A percentile compares a stretch with the other conserved stretches of the same genome.
phyloP scores from a whole-genome alignment of 2,329 filamentous ascomycete species.

The Epichloe scottii region DNA sequence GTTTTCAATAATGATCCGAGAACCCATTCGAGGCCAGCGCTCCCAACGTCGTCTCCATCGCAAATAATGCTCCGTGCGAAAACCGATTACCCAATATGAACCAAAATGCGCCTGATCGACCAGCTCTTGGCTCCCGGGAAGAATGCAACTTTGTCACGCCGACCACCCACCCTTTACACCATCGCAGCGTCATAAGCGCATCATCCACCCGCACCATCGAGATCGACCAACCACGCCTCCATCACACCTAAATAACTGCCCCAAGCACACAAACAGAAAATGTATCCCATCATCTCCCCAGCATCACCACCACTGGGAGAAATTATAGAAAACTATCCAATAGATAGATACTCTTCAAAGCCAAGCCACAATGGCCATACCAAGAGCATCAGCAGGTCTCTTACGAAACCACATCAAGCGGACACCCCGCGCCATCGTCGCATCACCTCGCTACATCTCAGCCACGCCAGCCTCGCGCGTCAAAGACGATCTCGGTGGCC shows the following conservation, averaged over 20 bases:
- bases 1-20: not conserved
- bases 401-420: conserved; percentile 5
- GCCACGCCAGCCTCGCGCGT: not conserved
- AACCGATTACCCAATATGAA: too few relatives aligned
- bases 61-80: too few relatives aligned
- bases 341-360: too few relatives aligned
- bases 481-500: conserved; percentile 19
- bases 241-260: not conserved
- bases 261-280: not conserved
- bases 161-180: not conserved
- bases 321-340: too few relatives aligned
- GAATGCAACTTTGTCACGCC: not conserved
- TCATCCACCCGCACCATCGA: not conserved
- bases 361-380: not conserved
- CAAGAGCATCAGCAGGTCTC: not conserved
- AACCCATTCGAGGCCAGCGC: too few relatives aligned
- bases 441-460: conserved; percentile 3
- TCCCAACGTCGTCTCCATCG: too few relatives aligned
- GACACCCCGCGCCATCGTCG: not conserved
- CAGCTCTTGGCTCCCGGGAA: not conserved
- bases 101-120: too few relatives aligned
- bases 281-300: too few relatives aligned
- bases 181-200: conserved; percentile 3
- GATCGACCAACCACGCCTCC: not conserved
- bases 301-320: too few relatives aligned